Evolutionary conservation across 1,284 basidiomycete species (phyloP), one percentile per base, ranked within the genome.

Genomic region (Cronartium ribicola): DNA sequence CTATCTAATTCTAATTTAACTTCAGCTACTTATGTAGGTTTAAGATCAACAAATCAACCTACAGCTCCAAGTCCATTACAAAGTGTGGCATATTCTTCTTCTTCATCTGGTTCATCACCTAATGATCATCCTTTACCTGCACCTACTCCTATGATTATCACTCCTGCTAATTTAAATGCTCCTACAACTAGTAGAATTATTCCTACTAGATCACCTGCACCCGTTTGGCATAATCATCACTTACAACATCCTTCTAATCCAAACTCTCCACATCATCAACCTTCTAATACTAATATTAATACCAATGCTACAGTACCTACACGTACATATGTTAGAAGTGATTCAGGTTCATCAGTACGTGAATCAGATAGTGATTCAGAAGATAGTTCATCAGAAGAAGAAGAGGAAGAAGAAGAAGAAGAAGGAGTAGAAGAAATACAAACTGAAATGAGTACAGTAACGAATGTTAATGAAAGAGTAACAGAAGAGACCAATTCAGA

Each of bases 311-410:
- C 67, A 10, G 22, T 71, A 4, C 63, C 70, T 22, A 61, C 51
- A 17, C 70, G 70, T 11, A 46, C 62, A 11, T 72, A 72, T 66
- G 48, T 59, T 20, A 46, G 63, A n/a, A 72, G 63, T 20, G 70
- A 72, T 65, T 72, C 70, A 20, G 70, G 70, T 7, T 65, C 62
- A 14, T 72, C 70, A 8, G 70, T 72, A 10, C 39, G 70, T 39
- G 70, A 72, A 40, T 65, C 62, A 44, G 70, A 72, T 64, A 66
- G 62, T 22, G 69, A 72, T 51, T 72, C 70, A 46, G 61, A 64
- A 2, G 64, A 66, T 48, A 36, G 37, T 5, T 41, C 46, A 14
- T 41, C 44, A 29, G 44, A 55, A 14, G 70, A 64, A 51, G 62
- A 65, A 14, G 48, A 41, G 59, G 63, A 43, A 43, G 62, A 62